phyloP scores from a whole-genome alignment of 108 stramenopile species.

The Bacterosira constricta region DNA sequence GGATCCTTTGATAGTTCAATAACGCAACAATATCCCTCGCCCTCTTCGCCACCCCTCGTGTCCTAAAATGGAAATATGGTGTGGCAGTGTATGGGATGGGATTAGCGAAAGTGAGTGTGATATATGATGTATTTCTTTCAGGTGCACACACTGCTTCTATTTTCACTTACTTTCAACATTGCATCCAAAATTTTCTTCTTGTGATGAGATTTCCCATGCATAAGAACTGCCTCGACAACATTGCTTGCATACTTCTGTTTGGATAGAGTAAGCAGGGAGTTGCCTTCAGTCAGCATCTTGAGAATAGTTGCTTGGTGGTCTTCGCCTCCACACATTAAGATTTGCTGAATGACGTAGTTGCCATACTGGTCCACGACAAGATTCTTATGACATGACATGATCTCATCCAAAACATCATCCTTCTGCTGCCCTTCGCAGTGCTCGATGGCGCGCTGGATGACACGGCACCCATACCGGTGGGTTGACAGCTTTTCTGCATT shows the following conservation, averaged over 20 bases:
- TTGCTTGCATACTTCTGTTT: slow-evolving; percentile 98
- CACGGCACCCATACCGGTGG: slow-evolving; percentile 95
- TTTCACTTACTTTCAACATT: slow-evolving; percentile 62
- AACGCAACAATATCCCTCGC: slow-evolving; percentile 60
- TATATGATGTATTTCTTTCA: background rate
- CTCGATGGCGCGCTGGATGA: slow-evolving; percentile 92
- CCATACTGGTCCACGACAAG: slow-evolving; percentile 84
- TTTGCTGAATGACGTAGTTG: slow-evolving; percentile 92
- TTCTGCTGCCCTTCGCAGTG: slow-evolving; percentile 80
- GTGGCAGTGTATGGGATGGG: too few species aligned
- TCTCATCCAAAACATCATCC: slow-evolving; percentile 57
- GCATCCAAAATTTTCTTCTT: slow-evolving; percentile 62
- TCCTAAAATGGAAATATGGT: slow-evolving; percentile 44
- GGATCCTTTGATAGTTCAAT: slow-evolving; percentile 91
- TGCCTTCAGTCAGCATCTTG: slow-evolving; percentile 67
- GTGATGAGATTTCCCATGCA: slow-evolving; percentile 80
- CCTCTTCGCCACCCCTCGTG: slow-evolving; percentile 24
- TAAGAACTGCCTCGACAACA: slow-evolving; percentile 94
- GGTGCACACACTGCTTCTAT: slow-evolving; percentile 2
- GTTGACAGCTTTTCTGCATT: slow-evolving; percentile 82
- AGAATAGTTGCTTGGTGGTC: slow-evolving; percentile 68
- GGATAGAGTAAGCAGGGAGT: slow-evolving; percentile 73
- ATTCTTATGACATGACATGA: slow-evolving; percentile 50
- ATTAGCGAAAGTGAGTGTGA: background rate
- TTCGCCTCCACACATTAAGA: slow-evolving; percentile 75